phyloP scores from a whole-genome alignment of 805 yeast species.

The Ogataea nitratoaversa region DNA sequence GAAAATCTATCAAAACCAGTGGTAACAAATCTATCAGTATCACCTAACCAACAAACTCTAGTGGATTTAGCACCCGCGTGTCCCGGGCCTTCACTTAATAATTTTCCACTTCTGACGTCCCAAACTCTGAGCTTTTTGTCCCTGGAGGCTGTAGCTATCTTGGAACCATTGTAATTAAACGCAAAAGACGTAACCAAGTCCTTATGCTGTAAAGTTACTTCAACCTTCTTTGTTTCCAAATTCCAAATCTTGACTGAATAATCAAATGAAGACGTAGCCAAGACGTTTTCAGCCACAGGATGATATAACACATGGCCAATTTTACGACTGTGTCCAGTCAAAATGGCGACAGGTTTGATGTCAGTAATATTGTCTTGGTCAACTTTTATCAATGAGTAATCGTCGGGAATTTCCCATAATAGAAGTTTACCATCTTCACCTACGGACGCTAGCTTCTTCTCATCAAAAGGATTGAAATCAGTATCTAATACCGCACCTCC shows the following conservation, averaged over 20 bases:
- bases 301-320: conserved; percentile 90
- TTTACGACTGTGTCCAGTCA: conserved; percentile 86
- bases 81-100: conserved; percentile 80
- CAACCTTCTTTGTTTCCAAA: conserved; percentile 65
- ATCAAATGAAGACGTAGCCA: conserved; percentile 89
- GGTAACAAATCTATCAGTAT: conserved; percentile 77
- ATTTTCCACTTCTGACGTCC: conserved; percentile 75
- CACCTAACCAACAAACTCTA: conserved; percentile 88
- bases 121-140: conserved; percentile 88
- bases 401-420: conserved; percentile 84
- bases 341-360: conserved; percentile 62
- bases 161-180: conserved; percentile 85
- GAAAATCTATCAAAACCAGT: conserved; percentile 92
- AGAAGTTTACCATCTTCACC: conserved; percentile 79
- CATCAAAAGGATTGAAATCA: conserved; percentile 89
- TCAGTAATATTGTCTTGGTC: conserved; percentile 53
- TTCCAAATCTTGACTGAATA: conserved; percentile 92
- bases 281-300: conserved; percentile 80
- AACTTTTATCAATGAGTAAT: conserved; percentile 64
- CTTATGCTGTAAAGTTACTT: conserved; percentile 73
- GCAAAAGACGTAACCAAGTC: conserved; percentile 92
- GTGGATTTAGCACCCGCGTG: conserved; percentile 92
- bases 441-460: conserved; percentile 67
- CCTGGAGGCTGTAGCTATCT: conserved; percentile 83
- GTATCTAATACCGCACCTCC: conserved; percentile 96